Conservation (phyloP, 192 early-diverging fungal species). For the Phlyctochytrium bullatum region DNA sequence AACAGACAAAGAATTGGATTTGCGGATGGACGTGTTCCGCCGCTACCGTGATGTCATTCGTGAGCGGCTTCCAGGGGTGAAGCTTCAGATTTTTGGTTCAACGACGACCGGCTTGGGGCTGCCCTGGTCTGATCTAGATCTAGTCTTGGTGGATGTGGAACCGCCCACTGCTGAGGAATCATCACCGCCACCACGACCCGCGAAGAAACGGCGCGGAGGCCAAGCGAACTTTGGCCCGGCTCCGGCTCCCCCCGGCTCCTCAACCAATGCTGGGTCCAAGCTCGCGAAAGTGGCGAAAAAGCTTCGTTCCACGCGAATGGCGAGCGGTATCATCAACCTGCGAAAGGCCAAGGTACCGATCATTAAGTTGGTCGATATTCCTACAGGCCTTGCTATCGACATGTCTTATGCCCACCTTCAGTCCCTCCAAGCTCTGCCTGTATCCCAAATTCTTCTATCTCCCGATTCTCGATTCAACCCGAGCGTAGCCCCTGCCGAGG, state of each 20-base stretch:
- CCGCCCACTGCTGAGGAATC: too few species aligned
- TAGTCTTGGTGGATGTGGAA: neutral
- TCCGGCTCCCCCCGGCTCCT: neutral
- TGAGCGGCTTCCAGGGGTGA: neutral
- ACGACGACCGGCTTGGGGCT: slow-evolving; percentile 17
- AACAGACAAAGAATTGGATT: neutral
- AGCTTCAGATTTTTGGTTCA: slow-evolving; percentile 10
- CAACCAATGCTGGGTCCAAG: slow-evolving; percentile 4
- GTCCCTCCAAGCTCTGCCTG: neutral
- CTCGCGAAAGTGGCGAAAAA: slow-evolving; percentile 13
- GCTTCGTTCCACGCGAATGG: neutral
- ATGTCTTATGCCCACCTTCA: neutral
- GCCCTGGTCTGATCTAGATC: slow-evolving; percentile 11
- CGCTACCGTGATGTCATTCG: neutral
- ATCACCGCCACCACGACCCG: too few species aligned
- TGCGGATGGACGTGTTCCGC: neutral
- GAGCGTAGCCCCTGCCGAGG: neutral
- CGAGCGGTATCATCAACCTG: neutral
- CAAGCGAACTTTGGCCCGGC: neutral
- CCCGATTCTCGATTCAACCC: neutral
- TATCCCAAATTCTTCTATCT: neutral
- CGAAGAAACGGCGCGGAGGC: neutral
- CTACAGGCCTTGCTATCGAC: slow-evolving; percentile 12
- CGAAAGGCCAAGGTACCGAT: slow-evolving; percentile 15
- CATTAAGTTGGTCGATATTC: slow-evolving; percentile 10